A percentile compares a stretch with the other conserved stretches of the same genome.
phyloP scores from a whole-genome alignment of 2,329 filamentous ascomycete species.

The Pseudohalonectria lignicola region DNA sequence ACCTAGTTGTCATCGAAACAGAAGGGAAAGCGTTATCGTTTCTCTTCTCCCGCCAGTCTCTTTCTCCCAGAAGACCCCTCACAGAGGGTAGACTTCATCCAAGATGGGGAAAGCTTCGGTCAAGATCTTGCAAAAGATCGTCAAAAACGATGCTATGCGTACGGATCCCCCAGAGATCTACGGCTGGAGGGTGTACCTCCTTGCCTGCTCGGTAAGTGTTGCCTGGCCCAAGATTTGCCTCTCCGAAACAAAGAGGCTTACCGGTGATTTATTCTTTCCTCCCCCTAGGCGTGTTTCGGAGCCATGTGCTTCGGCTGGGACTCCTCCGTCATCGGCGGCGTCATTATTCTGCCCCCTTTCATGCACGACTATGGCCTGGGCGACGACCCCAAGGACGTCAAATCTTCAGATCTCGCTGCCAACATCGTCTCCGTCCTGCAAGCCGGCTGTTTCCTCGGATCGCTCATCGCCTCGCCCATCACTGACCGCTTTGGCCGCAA shows the following conservation, averaged over 20 bases:
- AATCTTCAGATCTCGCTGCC: conserved; percentile 8
- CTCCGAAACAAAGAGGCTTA: no score
- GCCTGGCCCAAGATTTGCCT: neutral
- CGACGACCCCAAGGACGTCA: neutral
- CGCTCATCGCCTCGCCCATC: conserved; percentile 12
- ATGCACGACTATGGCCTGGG: conserved; percentile 2
- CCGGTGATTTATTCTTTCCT: neutral
- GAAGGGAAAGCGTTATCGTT: no score
- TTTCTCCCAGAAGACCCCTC: no score
- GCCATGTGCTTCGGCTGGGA: conserved; percentile 16
- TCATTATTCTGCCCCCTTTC: conserved; percentile 13
- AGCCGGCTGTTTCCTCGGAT: conserved; percentile 13
- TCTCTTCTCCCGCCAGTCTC: no score
- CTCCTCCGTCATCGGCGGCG: conserved; percentile 15
- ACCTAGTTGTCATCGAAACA: no score
- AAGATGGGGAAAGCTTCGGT: conserved; percentile 1
- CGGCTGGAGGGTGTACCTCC: conserved; percentile 54
- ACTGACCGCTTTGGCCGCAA: conserved; percentile 20
- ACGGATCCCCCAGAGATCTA: conserved; percentile 57
- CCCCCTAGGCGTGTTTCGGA: conserved; percentile 11
- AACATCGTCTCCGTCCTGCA: conserved; percentile 15
- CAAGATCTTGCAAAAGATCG: conserved; percentile 13
- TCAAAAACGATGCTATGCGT: conserved; percentile 50
- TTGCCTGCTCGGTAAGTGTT: conserved; percentile 40
- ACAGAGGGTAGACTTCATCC: neutral